Evolutionary conservation across 1,139 yeast genomes (phyloP), one percentile per base, ranked within the genome.

Genomic region (Candida albicans): DNA sequence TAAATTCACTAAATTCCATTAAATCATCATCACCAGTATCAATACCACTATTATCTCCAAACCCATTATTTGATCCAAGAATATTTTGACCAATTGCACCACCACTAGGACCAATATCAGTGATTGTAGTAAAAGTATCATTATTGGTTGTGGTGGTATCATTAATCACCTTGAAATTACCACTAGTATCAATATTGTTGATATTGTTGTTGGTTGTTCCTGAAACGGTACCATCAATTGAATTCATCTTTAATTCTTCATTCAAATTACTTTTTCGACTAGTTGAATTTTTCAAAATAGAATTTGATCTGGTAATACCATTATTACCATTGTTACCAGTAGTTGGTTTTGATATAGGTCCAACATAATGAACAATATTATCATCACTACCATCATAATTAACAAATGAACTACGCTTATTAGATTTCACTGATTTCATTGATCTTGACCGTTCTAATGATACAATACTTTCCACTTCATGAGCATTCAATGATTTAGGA

Each of bases 391-490:
- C 83, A 50, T 75, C 70, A 42, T 76, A 69, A 40, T 74, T 75
- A 5, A 70, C 62, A 49, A 68, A 68, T 34, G 80, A 75, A 45
- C 67, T 64, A 34, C 79, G 55, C 54, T 73, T 71, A 54, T 55
- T 65, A 38, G 67, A 65, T 53, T 54, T 68, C 9, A 74, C 62
- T 1, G 84, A 79, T 50, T 66, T 70, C 63, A 79, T 67, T 2
- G 90, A 83, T 50, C 88, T 68, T 13, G 85, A 78, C 50, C 91
- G 73, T 59, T 86, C 95, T 38, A 86, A 58, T 4, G 88, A 79
- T 1, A 84, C 84, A 48, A 86, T 86, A 40, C 87, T 81, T 52
- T 84, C 88, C 12, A 86, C 87, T 58, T 86, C 95, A 44, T 76
- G 81, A 0, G 78, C 70, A 49, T 75, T 82, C 37, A 86, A 67